phyloP scores from a whole-genome alignment of 2,329 filamentous ascomycete genomes.

The Mariannaea elegans region DNA sequence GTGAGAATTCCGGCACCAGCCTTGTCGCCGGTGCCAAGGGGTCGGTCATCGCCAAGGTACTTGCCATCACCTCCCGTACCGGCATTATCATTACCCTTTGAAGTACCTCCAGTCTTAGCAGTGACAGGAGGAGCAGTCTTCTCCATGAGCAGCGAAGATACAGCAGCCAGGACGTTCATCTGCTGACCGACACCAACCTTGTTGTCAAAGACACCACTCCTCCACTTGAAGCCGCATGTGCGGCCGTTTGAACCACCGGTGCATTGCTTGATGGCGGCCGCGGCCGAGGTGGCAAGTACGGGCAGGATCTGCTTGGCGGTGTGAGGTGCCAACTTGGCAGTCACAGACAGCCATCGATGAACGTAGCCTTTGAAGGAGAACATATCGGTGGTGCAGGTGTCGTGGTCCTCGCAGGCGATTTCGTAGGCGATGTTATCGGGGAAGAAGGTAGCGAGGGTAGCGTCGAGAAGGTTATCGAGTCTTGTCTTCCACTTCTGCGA shows the following conservation, averaged over 20 bases:
- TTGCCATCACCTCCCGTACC: slow-evolving; percentile 49
- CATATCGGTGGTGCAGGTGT: slow-evolving; percentile 70
- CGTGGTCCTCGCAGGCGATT: slow-evolving; percentile 64
- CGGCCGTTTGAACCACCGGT: slow-evolving; percentile 57
- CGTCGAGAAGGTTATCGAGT: slow-evolving; percentile 51
- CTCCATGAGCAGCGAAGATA: slow-evolving; percentile 61
- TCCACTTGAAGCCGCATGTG: slow-evolving; percentile 66
- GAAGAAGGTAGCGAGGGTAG: slow-evolving; percentile 60
- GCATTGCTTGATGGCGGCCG: slow-evolving; percentile 64
- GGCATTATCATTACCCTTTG: slow-evolving; percentile 54
- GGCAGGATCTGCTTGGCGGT: slow-evolving; percentile 59
- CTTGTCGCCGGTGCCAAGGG: slow-evolving; percentile 54
- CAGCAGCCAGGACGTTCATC: slow-evolving; percentile 66
- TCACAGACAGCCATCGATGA: slow-evolving; percentile 63
- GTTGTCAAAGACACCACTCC: slow-evolving; percentile 59
- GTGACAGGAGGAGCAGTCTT: slow-evolving; percentile 54
- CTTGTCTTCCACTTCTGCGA: slow-evolving; percentile 60
- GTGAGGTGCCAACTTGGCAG: slow-evolving; percentile 63
- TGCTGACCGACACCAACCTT: slow-evolving; percentile 67
- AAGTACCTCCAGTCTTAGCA: slow-evolving; percentile 60
- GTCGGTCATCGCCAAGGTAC: slow-evolving; percentile 43
- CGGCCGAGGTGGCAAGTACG: slow-evolving; percentile 60
- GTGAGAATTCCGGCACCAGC: slow-evolving; percentile 60
- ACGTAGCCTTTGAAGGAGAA: slow-evolving; percentile 70
- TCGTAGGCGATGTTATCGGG: slow-evolving; percentile 66